phyloP scores from a whole-genome alignment of 2,329 filamentous ascomycete genomes.

The Dothiorella sarmentorum region DNA sequence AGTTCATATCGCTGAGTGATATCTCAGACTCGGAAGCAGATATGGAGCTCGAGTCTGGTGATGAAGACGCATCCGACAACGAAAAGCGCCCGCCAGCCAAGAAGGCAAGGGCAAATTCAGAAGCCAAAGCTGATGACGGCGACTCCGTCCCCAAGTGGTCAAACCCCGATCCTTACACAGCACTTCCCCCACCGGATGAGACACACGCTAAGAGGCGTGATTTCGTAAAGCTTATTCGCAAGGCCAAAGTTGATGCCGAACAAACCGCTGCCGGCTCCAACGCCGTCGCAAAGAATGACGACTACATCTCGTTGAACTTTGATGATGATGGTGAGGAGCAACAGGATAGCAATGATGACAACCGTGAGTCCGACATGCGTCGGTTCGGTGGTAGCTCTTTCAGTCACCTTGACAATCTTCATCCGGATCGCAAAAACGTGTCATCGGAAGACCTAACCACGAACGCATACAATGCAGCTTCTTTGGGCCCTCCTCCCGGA shows the following conservation, averaged over 20 bases:
- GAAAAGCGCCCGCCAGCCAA: slow-evolving; percentile 21
- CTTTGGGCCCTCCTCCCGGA: slow-evolving; percentile 10
- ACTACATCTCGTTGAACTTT: slow-evolving; percentile 86
- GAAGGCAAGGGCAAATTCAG: slow-evolving; percentile 27
- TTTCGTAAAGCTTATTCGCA: slow-evolving; percentile 86
- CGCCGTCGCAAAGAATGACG: slow-evolving; percentile 52
- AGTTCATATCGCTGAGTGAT: slow-evolving; percentile 41
- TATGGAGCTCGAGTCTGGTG: slow-evolving; percentile 30
- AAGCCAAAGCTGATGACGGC: slow-evolving; percentile 27
- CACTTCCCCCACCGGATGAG: slow-evolving; percentile 75
- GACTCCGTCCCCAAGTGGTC: slow-evolving; percentile 73
- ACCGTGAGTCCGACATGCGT: not conserved
- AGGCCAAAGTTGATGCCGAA: slow-evolving; percentile 67
- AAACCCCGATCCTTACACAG: slow-evolving; percentile 92
- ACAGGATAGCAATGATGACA: not conserved
- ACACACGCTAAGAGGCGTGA: slow-evolving; percentile 72
- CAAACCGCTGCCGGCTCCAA: slow-evolving; percentile 55
- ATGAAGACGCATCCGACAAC: slow-evolving; percentile 20
- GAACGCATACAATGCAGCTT: not conserved
- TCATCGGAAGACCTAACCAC: not conserved
- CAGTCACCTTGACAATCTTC: slow-evolving; percentile 33
- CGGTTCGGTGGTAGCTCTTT: slow-evolving; percentile 22
- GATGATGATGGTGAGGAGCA: slow-evolving; percentile 55
- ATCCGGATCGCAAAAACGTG: slow-evolving; percentile 21
- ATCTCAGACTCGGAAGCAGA: slow-evolving; percentile 38